Evolutionary conservation across 352 stramenopile genomes (phyloP), one percentile per base, ranked within the genome.

Genomic region (Pythium chondricola): DNA sequence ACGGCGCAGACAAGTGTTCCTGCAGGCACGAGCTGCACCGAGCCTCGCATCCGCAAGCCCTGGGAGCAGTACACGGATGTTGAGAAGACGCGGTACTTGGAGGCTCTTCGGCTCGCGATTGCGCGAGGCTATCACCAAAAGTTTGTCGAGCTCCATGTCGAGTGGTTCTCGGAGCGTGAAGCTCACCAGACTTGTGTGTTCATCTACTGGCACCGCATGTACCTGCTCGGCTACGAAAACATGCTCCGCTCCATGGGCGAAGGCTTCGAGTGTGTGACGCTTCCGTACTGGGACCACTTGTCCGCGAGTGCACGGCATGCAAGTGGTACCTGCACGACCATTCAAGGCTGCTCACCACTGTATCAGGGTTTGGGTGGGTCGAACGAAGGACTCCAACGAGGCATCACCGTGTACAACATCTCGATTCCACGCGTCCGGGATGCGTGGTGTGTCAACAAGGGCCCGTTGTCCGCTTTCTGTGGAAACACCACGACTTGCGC

Each of bases 21-120:
- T 48, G 51, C 56, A 2, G 67, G 67, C 18, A 71, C 67, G 7
- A 38, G 55, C 11, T 78, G 70, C 43, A 41, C 67, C 0, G 32
- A 56, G 9, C 22, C 54, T 18, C 71, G 75, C 0, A 52, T 84
- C 14, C 70, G 70, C 29, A 69, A 69, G 16, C 67, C 70, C 3
- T 87, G 67, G 65, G 74, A 81, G 14, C 29, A n/a, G 1, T 71
- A 65, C 51, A 66, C 52, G 3, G 3, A 43, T 0, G 21, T 30
- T 6, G 75, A 84, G 43, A 83, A 82, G 45, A 18, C 35, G 1
- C 11, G 21, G 9, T 67, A 56, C 40, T 33, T 67, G 10, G 32
- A 45, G 6, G 53, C 59, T 17, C 16, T 67, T 9, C 13, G 7
- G 11, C n/a, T 43, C 18, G 41, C 53, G 7, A 67, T 65, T 46